Evolutionary conservation across 768 basidiomycete genomes (phyloP), one percentile per base, ranked within the genome.

Genomic region (Rhodotorula toruloides): DNA sequence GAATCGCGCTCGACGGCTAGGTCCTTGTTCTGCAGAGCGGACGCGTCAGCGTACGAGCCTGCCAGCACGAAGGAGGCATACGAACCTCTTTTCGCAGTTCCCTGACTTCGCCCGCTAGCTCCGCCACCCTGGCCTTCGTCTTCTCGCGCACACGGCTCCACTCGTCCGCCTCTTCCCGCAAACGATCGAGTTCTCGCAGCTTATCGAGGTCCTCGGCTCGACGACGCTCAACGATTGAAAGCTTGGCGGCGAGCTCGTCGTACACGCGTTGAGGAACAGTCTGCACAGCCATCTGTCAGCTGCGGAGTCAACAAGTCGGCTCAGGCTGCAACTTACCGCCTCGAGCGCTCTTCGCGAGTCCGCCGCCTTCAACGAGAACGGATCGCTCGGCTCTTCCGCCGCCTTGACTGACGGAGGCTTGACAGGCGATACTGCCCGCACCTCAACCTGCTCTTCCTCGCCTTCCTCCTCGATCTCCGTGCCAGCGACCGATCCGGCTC

Each of bases 81-180:
- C 69, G 46, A 29, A 66, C 69, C 43, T 65, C 60, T 31, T 53
- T 36, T 49, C 53, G 50, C 17, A 73, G 39, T 32, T 66, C 72
- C 32, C 58, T 72, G 25, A 70, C 68, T 43, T 72, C 71, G 16
- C 36, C 53, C 11, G 49, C 60, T 27, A 71, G 47, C 31, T 68
- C 70, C 3, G 65, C 57, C 2, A 75, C 39, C 44, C 77, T 65
- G 31, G 77, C 78, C 76, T 78, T 91, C 89, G 39, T 83, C 77
- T 94, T 97, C 0, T 91, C 90, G n/a, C 87, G 83, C 22, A 91
- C 81, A 10, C 88, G 82, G 36, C 89, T 85, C 72, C 92, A 90
- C 21, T 86, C 82, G 75, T 91, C 89, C 0, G 88, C 89, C 68
- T 96, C 93, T 10, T 83, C 81, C 12, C 90, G 84, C n/a, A 88